A percentile compares a stretch with the other conserved stretches of the same genome.
phyloP scores from a whole-genome alignment of 2,329 filamentous ascomycete genomes.

The Diaporthe velutina region DNA sequence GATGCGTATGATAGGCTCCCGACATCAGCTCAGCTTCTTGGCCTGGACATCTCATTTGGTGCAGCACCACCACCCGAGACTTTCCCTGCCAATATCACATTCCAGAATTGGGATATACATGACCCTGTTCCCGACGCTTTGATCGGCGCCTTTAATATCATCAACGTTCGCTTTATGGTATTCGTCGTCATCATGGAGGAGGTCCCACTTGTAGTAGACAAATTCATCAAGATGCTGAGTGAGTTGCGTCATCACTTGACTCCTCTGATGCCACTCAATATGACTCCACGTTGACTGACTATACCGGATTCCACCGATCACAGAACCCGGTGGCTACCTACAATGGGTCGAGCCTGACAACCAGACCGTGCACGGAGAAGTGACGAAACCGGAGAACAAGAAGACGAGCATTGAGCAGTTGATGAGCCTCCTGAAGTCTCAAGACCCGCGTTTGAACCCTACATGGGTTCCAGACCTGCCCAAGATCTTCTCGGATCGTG shows the following conservation, averaged over 20 bases:
- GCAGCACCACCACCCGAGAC: neutral
- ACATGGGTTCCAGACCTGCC: neutral
- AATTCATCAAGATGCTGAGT: conserved; percentile 3
- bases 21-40: neutral
- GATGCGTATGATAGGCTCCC: neutral
- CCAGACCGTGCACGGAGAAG: neutral
- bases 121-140: neutral
- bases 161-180: neutral
- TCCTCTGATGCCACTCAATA: neutral
- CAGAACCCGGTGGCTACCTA: conserved; percentile 17
- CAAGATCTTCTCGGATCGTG: neutral
- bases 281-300: neutral
- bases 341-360: conserved; percentile 25
- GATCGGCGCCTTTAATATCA: neutral
- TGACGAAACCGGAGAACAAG: neutral
- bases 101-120: neutral
- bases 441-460: conserved; percentile 6
- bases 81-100: neutral
- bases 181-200: neutral
- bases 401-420: neutral
- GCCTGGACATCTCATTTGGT: neutral
- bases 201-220: neutral
- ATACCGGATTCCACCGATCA: neutral
- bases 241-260: neutral
- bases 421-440: neutral